Percentiles rank a stretch among this genome's conserved stretches.
Evolutionary conservation across 2,329 filamentous ascomycete species (phyloP).

Genomic region (Epichloe glyceriae): DNA sequence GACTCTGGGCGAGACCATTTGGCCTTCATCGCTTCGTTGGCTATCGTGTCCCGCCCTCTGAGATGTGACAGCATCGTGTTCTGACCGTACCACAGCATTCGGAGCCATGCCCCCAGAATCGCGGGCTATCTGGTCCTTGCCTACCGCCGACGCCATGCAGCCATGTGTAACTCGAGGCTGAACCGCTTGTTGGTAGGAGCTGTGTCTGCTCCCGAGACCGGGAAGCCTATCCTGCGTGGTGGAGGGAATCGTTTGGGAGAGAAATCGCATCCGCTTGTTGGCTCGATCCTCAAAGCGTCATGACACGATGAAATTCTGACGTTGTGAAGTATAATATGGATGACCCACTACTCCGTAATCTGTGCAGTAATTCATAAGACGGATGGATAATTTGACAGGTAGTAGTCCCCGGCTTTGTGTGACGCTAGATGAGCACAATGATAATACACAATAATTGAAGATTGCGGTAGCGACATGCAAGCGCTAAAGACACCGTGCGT

Average conservation of each 20-base stretch:
- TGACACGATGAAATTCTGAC: too few relatives aligned
- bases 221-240: neutral
- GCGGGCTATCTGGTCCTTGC: slow-evolving; percentile 12
- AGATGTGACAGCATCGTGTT: neutral
- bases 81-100: neutral
- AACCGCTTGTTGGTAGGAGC: slow-evolving; percentile 5
- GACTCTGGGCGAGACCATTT: slow-evolving; percentile 10
- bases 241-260: neutral
- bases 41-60: slow-evolving; percentile 6
- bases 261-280: too few relatives aligned
- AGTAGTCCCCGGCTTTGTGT: too few relatives aligned
- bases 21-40: slow-evolving; percentile 5
- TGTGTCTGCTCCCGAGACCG: neutral
- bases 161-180: slow-evolving; percentile 13
- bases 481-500: neutral
- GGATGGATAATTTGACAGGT: too few relatives aligned
- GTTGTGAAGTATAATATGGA: neutral
- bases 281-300: neutral
- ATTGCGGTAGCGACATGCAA: neutral
- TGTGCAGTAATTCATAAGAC: neutral
- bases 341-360: neutral
- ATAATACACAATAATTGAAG: too few relatives aligned
- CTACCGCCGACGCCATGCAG: slow-evolving; percentile 22
- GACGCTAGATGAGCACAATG: too few relatives aligned
- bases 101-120: neutral